Conservation (phyloP, 2,329 filamentous ascomycete genomes). For the Beauveria asiatica region DNA sequence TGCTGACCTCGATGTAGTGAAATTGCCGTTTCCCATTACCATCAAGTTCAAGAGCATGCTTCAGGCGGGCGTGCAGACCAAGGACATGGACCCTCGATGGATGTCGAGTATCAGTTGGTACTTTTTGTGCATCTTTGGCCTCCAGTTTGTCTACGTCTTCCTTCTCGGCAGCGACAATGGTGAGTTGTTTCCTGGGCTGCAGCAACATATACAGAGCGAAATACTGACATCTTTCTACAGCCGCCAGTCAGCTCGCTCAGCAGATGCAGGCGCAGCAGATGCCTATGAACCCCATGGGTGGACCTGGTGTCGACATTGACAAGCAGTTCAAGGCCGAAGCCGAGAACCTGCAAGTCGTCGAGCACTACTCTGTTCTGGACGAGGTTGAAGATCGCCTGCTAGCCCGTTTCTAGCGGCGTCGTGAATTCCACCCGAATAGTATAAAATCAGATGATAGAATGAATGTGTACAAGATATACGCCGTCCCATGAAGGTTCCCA, state of each 20-base stretch:
- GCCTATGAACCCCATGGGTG: slow-evolving; percentile 55
- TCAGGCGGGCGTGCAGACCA: slow-evolving; percentile 90
- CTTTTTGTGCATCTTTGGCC: slow-evolving; percentile 91
- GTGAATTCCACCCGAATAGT: slow-evolving; percentile 5
- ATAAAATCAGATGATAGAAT: slow-evolving; percentile 21
- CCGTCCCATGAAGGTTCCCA: slow-evolving; percentile 12
- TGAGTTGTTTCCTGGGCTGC: slow-evolving; percentile 35
- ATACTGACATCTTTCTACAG: slow-evolving; percentile 34
- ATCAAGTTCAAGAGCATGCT: slow-evolving; percentile 99
- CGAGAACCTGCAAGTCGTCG: slow-evolving; percentile 90
- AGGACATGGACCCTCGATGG: slow-evolving; percentile 95
- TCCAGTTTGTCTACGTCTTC: slow-evolving; percentile 96
- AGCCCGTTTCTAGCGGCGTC: slow-evolving; percentile 34
- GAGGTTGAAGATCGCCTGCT: slow-evolving; percentile 80
- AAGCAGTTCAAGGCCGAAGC: slow-evolving; percentile 90
- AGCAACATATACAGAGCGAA: neutral
- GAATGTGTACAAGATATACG: slow-evolving; percentile 16
- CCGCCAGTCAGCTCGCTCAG: slow-evolving; percentile 83
- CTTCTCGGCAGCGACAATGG: slow-evolving; percentile 92
- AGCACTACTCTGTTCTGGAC: slow-evolving; percentile 86
- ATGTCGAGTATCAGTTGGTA: slow-evolving; percentile 99
- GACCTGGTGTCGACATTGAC: slow-evolving; percentile 86
- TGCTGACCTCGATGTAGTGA: slow-evolving; percentile 48
- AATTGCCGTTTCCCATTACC: slow-evolving; percentile 92
- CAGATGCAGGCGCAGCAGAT: slow-evolving; percentile 66